Evolutionary conservation across 352 stramenopile genomes (phyloP), one percentile per base, ranked within the genome.

Genomic region (Elongisporangium prolatum): DNA sequence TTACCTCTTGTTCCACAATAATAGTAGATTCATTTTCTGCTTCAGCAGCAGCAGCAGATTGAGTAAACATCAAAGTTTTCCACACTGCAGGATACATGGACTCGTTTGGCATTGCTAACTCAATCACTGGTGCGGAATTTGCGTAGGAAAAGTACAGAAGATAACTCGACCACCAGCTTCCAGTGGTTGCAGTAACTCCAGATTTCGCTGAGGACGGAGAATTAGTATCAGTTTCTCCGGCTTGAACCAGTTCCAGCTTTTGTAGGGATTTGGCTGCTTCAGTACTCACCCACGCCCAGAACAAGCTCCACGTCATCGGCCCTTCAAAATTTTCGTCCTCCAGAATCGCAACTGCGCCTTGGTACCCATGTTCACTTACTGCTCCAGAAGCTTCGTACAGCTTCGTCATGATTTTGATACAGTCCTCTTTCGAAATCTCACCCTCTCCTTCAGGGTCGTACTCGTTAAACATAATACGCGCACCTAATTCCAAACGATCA

Each of bases 281-380:
- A 0, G 77, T 78, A 54, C 86, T 95, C 22, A 95, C 86, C 82
- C 83, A 95, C 55, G 90, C 77, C 84, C 84, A 95, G 59, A 93
- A 95, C 77, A 91, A 89, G 0, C 73, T 52, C 86, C 86, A 95
- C n/a, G 79, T 79, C 34, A 93, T 78, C 0, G 79, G 79, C 0
- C 78, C 83, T 55, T 88, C 63, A 62, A 89, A 89, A 0, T 57
- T 38, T 20, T 85, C 74, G n/a, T 81, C 72, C 63, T 83, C 59
- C 25, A 92, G 69, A 25, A 89, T 75, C 4, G 67, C 62, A 21
- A 90, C 70, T 0, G 83, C 81, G 6, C 69, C 62, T 50, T 88
- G 69, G 60, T 89, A 91, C 0, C 77, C 78, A 50, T 66, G 72
- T 55, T 89, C 77, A 0, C 78, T 88, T 9, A 92, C 80, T 3